Conservation (phyloP, 768 basidiomycete genomes). For the Lentinula boryana region DNA sequence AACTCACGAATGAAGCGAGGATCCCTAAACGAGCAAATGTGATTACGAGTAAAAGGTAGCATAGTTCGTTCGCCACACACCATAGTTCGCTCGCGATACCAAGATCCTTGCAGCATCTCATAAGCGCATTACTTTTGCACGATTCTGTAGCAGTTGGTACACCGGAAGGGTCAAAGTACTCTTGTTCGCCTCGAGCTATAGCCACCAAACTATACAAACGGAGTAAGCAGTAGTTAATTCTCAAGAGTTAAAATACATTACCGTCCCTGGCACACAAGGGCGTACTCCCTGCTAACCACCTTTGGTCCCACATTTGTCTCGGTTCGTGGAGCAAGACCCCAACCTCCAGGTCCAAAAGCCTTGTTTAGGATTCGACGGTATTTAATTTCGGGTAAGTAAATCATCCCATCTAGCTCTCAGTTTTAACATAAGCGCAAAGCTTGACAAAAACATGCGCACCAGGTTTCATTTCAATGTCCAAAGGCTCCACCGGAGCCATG, state of each 20-base stretch:
- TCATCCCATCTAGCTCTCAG: slow-evolving; percentile 64
- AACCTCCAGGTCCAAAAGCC: slow-evolving; percentile 94
- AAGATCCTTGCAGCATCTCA: slow-evolving; percentile 96
- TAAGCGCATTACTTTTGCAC: slow-evolving; percentile 93
- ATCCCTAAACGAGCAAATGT: slow-evolving; percentile 53
- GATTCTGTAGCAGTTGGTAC: slow-evolving; percentile 93
- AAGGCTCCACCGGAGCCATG: slow-evolving; percentile 65
- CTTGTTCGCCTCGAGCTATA: slow-evolving; percentile 91
- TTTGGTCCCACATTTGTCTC: slow-evolving; percentile 87
- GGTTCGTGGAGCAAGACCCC: slow-evolving; percentile 92
- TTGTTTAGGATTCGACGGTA: slow-evolving; percentile 88
- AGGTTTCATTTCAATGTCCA: slow-evolving; percentile 91
- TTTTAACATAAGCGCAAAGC: not conserved
- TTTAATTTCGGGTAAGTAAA: slow-evolving; percentile 97
- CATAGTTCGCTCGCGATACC: slow-evolving; percentile 96
- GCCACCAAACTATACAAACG: slow-evolving; percentile 62
- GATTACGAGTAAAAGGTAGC: not conserved
- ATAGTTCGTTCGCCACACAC: slow-evolving; percentile 33
- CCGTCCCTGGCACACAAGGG: slow-evolving; percentile 89
- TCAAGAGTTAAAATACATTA: slow-evolving; percentile 26
- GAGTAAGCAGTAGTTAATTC: not conserved
- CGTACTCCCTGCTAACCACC: slow-evolving; percentile 91
- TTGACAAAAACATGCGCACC: slow-evolving; percentile 42
- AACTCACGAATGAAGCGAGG: slow-evolving; percentile 93
- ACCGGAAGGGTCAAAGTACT: slow-evolving; percentile 89